Percentiles rank a stretch among this genome's conserved stretches.
These are phyloP conservation scores for Paspalum vaginatum DNA, from an alignment of 176 grass and related monocot genomes.

Conservation along the genomic window DNA sequence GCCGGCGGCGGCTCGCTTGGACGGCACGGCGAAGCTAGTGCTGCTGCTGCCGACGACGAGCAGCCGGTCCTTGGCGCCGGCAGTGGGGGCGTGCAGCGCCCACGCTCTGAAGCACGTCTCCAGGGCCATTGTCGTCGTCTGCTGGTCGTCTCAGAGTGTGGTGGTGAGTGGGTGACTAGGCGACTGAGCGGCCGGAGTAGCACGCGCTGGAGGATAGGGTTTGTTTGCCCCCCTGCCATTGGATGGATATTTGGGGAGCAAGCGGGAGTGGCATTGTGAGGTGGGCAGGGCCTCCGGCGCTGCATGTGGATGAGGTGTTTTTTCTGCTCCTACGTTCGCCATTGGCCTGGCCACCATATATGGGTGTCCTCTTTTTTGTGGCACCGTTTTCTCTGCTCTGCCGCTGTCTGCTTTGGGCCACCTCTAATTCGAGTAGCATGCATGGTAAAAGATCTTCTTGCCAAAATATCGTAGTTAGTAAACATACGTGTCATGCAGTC, in stretches of 20 bases:
- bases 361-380: background rate
- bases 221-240: constrained; percentile 27
- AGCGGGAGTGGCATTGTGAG: constrained; percentile 46
- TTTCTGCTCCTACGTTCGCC: background rate
- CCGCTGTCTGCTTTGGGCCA: background rate
- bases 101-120: constrained; percentile 82
- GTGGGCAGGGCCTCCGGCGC: constrained; percentile 20
- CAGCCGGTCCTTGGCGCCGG: constrained; percentile 42
- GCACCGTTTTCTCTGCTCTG: background rate
- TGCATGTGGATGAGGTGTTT: constrained; percentile 57
- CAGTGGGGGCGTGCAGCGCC: constrained; percentile 50
- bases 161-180: background rate
- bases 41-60: constrained; percentile 22
- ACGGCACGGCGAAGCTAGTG: background rate
- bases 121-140: constrained; percentile 58
- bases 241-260: constrained; percentile 38
- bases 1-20: constrained; percentile 20
- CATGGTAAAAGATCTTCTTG: constrained; percentile 1
- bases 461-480: background rate
- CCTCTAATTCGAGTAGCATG: background rate
- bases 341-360: background rate
- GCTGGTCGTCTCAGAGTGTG: background rate
- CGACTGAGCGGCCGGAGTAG: background rate
- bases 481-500: background rate
- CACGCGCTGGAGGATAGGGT: constrained; percentile 43